Percentiles rank a stretch among this genome's conserved stretches.
These are phyloP conservation scores for Coemansia sp. DNA, from an alignment of 192 early-diverging fungal species.

Conservation along the genomic window DNA sequence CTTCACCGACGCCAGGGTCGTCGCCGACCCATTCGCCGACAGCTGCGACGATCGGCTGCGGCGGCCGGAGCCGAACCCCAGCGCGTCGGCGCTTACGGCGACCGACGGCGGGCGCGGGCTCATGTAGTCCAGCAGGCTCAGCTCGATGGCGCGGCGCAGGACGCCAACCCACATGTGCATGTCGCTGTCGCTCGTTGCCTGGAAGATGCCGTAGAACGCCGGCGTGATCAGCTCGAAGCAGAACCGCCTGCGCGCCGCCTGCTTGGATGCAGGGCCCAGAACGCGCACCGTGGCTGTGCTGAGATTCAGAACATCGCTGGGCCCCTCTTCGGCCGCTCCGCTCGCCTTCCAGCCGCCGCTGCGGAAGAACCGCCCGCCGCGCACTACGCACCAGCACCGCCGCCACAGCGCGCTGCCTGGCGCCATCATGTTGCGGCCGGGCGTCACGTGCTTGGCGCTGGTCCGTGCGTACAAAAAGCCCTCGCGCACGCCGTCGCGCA, in stretches of 20 bases:
- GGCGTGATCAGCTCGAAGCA: conserved; percentile 85
- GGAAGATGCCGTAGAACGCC: conserved; percentile 67
- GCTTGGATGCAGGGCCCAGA: conserved; percentile 34
- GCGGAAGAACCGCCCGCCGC: conserved; percentile 35
- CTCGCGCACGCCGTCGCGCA: conserved; percentile 37
- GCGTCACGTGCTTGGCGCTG: conserved; percentile 5
- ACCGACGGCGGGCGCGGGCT: conserved; percentile 6
- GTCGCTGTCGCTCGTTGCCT: conserved; percentile 71
- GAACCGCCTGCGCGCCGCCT: conserved; percentile 60
- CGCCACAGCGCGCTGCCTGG: conserved; percentile 32
- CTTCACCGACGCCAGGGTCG: conserved; percentile 17
- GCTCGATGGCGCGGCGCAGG: conserved; percentile 51
- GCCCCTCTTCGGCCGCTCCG: background rate
- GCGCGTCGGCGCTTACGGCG: conserved; percentile 1
- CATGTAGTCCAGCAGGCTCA: conserved; percentile 27
- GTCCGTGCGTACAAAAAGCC: conserved; percentile 42
- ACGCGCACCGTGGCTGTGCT: conserved; percentile 46
- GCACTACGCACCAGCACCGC: conserved; percentile 51
- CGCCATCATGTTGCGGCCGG: conserved; percentile 31
- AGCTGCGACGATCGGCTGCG: conserved; percentile 30
- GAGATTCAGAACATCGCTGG: conserved; percentile 27
- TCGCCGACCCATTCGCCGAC: conserved; percentile 21
- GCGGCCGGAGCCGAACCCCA: background rate
- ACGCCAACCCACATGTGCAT: conserved; percentile 72
- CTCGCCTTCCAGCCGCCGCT: conserved; percentile 10